Base-by-base conservation (phyloP, 2,329 filamentous ascomycete species). In the Talaromyces sp. region DNA sequence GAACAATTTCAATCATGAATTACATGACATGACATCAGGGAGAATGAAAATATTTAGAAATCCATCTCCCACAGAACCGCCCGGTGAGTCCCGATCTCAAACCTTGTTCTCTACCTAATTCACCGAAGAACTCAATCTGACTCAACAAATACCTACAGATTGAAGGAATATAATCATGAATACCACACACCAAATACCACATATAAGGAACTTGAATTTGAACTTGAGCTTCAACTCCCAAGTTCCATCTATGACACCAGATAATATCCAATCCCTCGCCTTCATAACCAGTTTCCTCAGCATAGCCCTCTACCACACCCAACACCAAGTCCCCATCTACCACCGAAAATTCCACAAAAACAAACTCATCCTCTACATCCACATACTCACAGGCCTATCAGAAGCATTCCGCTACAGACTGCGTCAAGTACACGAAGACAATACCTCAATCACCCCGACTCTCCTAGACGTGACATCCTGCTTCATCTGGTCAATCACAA, bases 151-250 rank as follows among this genome's bases (percentile, higher is more conserved):
- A 27, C n/a, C n/a, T n/a, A n/a, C n/a, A n/a, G n/a, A n/a, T n/a
- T n/a, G n/a, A n/a, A n/a, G n/a, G n/a, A n/a, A 33, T 51, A 42
- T 16, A 51, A 56, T 42, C 53, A 56, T 42, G 43, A 46, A 5
- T 10, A 7, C 20, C 2, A 24, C 30, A 33, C n/a, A 14, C 40
- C 40, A 16, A 17, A 43, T 29, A n/a, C n/a, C n/a, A n/a, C n/a
- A n/a, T n/a, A n/a, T n/a, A n/a, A n/a, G n/a, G n/a, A n/a, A n/a
- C n/a, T n/a, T n/a, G n/a, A n/a, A n/a, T n/a, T n/a, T n/a, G n/a
- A n/a, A n/a, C n/a, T n/a, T n/a, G n/a, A n/a, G n/a, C n/a, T n/a
- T n/a, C n/a, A n/a, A n/a, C n/a, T n/a, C n/a, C n/a, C n/a, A n/a
- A n/a, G n/a, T n/a, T n/a, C n/a, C n/a, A n/a, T n/a, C 24, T 5